Base-by-base conservation (phyloP, 208 protist species). In the Acanthamoeba triangularis region DNA sequence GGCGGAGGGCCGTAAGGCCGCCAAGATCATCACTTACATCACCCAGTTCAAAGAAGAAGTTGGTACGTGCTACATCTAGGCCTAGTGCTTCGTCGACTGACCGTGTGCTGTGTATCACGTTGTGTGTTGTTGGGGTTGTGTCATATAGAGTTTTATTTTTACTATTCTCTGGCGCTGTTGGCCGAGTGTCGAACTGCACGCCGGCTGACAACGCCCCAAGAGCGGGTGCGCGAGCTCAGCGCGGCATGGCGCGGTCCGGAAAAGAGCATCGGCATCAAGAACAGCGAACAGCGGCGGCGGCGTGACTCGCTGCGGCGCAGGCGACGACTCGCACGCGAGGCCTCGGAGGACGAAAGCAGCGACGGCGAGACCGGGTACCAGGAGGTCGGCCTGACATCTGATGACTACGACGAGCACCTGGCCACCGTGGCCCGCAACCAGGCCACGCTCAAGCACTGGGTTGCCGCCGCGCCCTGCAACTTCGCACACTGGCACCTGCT, bases 11-110 rank as follows among this genome's bases (percentile, higher is more conserved):
- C 14, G 33, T 2, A n/a, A 35, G 28, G 63, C 63, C 14, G 14
- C 33, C 80, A 13, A 37, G 11, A 30, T 30, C 11, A 10, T 88
- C 49, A 65, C 49, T 4, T 88, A 30, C 52, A 88, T 88, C 49
- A 18, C 28, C 6, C 80, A 88, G n/a, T 88, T 88, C 80, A 88
- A 88, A 28, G 47, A 88, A 13, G 80, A 88, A 88, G 80, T 88
- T 49, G 80, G 80, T 88, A 93, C 16, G 8, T 69, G 14, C 8
- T 33, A 10, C 63, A 30, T 23, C 10, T 69, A 10, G 16, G n/a
- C n/a, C n/a, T n/a, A n/a, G n/a, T n/a, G n/a, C n/a, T n/a, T n/a
- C n/a, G n/a, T n/a, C n/a, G n/a, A n/a, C n/a, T n/a, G n/a, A n/a
- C n/a, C 13, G 56, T 61, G 56, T 61, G 56, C 2, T 61, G 56